Base-by-base conservation (phyloP, 2,329 filamentous ascomycete species). In the Ascochyta pisi region DNA sequence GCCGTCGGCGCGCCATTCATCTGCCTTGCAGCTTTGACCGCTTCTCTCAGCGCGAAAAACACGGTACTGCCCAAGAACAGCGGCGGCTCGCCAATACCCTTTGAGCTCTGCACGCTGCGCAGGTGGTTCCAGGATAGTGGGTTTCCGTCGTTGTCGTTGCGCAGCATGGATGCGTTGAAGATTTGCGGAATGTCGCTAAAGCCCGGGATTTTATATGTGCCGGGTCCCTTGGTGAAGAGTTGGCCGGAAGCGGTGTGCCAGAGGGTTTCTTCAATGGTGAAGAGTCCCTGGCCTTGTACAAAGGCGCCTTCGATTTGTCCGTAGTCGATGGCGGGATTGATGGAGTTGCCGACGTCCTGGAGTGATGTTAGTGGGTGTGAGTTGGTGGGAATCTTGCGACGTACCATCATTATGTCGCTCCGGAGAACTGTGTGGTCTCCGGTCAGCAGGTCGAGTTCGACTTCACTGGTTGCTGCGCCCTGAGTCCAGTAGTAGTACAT, bases 401-500 rank as follows among this genome's bases (percentile, higher is more conserved):
- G 51, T 64, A 70, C 73, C 94, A 98, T 98, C 78, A 96, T 95
- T 74, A 99, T 86, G 71, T 99, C 94, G 1, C 92, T 89, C 16
- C 92, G 86, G 8, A 92, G 76, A 55, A 91, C 92, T 0, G 94
- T 97, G 89, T 91, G 96, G 57, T 94, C 90, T 33, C 94, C 94
- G 0, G 94, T 98, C 19, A 99, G 79, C 0, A 91, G 90, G 75
- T 99, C 95, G 40, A 98, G 81, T 76, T 97, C 91, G 3, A 97
- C 92, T 76, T 97, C 94, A 2, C 92, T 88, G 0, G 89, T 89
- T 0, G 92, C 86, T 3, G 96, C 92, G 49, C 94, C 94, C 77
- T 76, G 73, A 0, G 95, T 98, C 79, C 97, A 98, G 82, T 99
- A 99, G 80, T 94, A 98, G 81, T 92, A 98, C 92, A 98, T 96